These are phyloP conservation scores for Meyerozyma elateridarum DNA, from an alignment of 1,139 yeast genomes.

Conservation along the genomic window DNA sequence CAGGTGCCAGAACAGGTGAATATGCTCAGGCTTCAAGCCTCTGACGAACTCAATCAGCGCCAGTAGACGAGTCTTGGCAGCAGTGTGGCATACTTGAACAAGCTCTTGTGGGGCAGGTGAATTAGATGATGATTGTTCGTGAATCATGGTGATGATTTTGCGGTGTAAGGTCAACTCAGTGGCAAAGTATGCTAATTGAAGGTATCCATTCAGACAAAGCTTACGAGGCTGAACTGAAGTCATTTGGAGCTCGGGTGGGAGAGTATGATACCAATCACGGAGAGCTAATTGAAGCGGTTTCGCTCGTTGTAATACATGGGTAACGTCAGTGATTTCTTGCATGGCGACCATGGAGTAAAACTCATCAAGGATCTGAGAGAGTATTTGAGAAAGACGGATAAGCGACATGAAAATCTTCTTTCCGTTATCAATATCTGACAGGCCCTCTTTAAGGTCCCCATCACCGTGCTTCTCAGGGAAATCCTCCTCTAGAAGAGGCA, in stretches of 20 bases:
- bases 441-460: conserved; percentile 54
- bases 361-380: conserved; percentile 66
- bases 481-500: conserved; percentile 61
- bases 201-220: conserved; percentile 64
- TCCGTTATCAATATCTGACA: conserved; percentile 70
- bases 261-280: conserved; percentile 78
- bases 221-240: conserved; percentile 54
- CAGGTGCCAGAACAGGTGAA: conserved; percentile 85
- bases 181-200: conserved; percentile 82
- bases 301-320: conserved; percentile 65
- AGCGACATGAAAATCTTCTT: conserved; percentile 64
- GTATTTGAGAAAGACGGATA: conserved; percentile 62
- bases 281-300: conserved; percentile 80
- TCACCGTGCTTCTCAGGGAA: conserved; percentile 67
- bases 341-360: conserved; percentile 70
- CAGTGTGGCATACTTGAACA: conserved; percentile 69
- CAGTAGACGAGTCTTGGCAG: conserved; percentile 73
- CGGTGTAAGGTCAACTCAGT: conserved; percentile 82
- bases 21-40: conserved; percentile 72
- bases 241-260: conserved; percentile 71
- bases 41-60: conserved; percentile 81
- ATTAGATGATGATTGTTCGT: conserved; percentile 36
- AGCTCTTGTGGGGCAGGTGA: conserved; percentile 51
- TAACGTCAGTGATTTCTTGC: conserved; percentile 50
- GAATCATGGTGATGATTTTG: conserved; percentile 61